These are phyloP conservation scores for Penicillium nucicola DNA, from an alignment of 495 filamentous ascomycete species.

Conservation along the genomic window DNA sequence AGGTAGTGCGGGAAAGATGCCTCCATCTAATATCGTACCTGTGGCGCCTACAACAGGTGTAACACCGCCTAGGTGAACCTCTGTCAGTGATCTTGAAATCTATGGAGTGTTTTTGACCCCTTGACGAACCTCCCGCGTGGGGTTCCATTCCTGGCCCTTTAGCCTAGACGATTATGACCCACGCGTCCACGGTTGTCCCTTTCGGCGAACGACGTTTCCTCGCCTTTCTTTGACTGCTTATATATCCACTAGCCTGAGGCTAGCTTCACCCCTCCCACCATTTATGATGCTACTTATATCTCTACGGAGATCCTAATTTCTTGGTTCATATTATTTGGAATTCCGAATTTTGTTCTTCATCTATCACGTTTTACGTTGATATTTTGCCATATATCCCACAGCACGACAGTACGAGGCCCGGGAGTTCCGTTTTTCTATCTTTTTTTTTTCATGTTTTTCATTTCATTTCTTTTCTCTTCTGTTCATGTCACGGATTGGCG, in stretches of 20 bases:
- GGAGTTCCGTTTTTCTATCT: constrained; percentile 16
- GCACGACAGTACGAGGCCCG: constrained; percentile 15
- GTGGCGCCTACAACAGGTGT: constrained; percentile 27
- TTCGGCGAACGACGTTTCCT: background rate
- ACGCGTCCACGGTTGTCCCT: background rate
- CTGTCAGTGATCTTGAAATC: constrained; percentile 4
- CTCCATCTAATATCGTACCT: constrained; percentile 30
- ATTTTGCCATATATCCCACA: constrained; percentile 27
- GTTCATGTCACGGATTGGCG: constrained; percentile 11
- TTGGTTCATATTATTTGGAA: background rate
- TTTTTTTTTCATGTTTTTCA: background rate
- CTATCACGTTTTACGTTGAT: constrained; percentile 7
- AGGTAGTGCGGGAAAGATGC: constrained; percentile 25
- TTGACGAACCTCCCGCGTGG: background rate
- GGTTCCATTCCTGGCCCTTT: background rate
- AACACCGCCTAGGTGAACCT: constrained; percentile 28
- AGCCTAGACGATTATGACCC: background rate
- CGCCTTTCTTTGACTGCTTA: background rate
- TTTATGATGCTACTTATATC: background rate
- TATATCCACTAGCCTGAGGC: constrained; percentile 2
- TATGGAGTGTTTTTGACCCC: background rate
- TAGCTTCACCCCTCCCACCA: background rate
- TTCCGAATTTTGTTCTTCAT: constrained; percentile 5
- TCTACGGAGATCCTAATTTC: constrained; percentile 11
- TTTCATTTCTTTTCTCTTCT: constrained; percentile 9